phyloP scores from a whole-genome alignment of 2,329 filamentous ascomycete genomes.

The Macrophomina phaseolina region DNA sequence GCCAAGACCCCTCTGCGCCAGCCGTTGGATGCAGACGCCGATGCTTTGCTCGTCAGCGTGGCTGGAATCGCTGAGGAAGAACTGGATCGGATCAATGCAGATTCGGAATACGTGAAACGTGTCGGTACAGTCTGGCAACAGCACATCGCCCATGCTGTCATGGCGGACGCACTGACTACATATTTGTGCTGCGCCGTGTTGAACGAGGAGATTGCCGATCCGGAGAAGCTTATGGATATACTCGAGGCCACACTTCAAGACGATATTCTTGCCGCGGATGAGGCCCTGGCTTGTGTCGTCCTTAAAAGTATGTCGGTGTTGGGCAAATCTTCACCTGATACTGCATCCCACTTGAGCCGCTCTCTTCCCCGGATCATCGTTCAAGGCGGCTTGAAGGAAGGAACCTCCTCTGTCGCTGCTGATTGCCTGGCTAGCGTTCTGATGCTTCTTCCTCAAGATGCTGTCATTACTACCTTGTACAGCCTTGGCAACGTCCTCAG shows the following conservation, averaged over 20 bases:
- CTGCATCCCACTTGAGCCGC: slow-evolving; percentile 77
- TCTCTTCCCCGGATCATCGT: slow-evolving; percentile 87
- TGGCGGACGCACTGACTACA: slow-evolving; percentile 78
- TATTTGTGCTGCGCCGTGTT: slow-evolving; percentile 86
- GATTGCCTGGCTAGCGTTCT: slow-evolving; percentile 82
- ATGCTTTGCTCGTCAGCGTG: slow-evolving; percentile 59
- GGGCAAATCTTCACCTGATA: slow-evolving; percentile 73
- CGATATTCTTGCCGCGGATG: slow-evolving; percentile 79
- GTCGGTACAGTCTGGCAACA: slow-evolving; percentile 87
- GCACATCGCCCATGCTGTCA: slow-evolving; percentile 82
- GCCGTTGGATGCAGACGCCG: slow-evolving; percentile 35
- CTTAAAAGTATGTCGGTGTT: slow-evolving; percentile 83
- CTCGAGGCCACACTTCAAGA: slow-evolving; percentile 83
- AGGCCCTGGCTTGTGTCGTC: slow-evolving; percentile 75
- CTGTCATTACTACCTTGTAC: slow-evolving; percentile 93
- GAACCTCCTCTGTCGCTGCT: slow-evolving; percentile 78
- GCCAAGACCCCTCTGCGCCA: slow-evolving; percentile 32
- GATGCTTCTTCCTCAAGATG: slow-evolving; percentile 84
- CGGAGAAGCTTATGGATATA: slow-evolving; percentile 81
- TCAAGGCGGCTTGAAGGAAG: slow-evolving; percentile 73
- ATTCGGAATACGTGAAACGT: slow-evolving; percentile 82
- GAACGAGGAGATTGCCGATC: slow-evolving; percentile 80
- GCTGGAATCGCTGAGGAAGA: slow-evolving; percentile 79
- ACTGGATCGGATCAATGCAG: slow-evolving; percentile 85
- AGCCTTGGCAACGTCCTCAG: slow-evolving; percentile 95